Conservation (phyloP, 495 filamentous ascomycete species). For the Bryoglossum gracile region DNA sequence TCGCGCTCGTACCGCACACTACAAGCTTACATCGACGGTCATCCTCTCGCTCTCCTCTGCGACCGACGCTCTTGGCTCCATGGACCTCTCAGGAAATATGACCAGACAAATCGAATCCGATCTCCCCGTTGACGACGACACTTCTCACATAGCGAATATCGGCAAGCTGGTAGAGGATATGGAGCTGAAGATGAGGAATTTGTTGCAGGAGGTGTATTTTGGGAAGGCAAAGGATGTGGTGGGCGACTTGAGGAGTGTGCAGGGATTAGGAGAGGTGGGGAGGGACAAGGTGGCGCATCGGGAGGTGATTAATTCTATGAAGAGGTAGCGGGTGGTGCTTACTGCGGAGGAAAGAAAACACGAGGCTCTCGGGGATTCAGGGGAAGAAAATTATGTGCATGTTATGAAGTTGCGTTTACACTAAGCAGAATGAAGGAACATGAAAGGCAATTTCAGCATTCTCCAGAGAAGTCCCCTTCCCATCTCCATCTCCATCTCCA, state of each 20-base stretch:
- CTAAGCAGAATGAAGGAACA: too few species aligned
- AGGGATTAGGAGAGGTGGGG: conserved; percentile 75
- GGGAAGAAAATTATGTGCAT: background rate
- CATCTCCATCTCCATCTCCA: too few species aligned
- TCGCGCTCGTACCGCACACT: conserved; percentile 82
- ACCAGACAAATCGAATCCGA: conserved; percentile 91
- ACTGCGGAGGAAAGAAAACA: background rate
- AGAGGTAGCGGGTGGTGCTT: conserved; percentile 28
- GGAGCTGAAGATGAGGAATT: conserved; percentile 98
- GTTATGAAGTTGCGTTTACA: too few species aligned
- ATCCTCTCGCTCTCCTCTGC: conserved; percentile 78
- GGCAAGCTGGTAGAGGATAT: conserved; percentile 96
- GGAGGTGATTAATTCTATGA: conserved; percentile 83
- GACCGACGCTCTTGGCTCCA: conserved; percentile 67
- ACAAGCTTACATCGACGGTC: conserved; percentile 96
- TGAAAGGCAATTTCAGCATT: too few species aligned
- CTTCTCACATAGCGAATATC: conserved; percentile 92
- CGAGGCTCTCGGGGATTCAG: too few species aligned
- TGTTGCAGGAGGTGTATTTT: conserved; percentile 99
- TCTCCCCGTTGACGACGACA: conserved; percentile 80
- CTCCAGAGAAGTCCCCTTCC: too few species aligned
- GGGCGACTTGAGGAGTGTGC: conserved; percentile 90
- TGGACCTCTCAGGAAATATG: conserved; percentile 97
- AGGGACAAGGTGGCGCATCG: conserved; percentile 78
- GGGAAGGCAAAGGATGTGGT: conserved; percentile 99